These are phyloP conservation scores for Xylaria acuta DNA, from an alignment of 495 filamentous ascomycete genomes.

Conservation along the genomic window DNA sequence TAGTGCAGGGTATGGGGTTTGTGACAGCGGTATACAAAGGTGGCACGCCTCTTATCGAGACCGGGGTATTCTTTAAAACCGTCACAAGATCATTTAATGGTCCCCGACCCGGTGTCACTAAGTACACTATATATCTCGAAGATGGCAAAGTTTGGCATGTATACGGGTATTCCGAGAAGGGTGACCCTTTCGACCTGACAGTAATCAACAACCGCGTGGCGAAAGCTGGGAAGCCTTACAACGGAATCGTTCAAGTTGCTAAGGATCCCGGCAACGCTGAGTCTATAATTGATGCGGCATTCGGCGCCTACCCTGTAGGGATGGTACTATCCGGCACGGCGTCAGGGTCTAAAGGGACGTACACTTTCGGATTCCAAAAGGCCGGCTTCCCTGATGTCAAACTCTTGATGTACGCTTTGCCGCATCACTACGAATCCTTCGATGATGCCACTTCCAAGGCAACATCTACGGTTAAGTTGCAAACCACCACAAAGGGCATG, in stretches of 20 bases:
- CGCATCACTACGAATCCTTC: conserved; percentile 84
- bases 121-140: conserved; percentile 74
- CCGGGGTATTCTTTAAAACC: conserved; percentile 72
- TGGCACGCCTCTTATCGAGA: conserved; percentile 73
- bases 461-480: conserved; percentile 66
- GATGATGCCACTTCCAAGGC: conserved; percentile 60
- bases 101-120: conserved; percentile 69
- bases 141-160: conserved; percentile 81
- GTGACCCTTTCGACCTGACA: conserved; percentile 50
- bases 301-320: conserved; percentile 73
- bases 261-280: conserved; percentile 72
- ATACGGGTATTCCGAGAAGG: conserved; percentile 68
- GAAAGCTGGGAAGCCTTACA: conserved; percentile 52
- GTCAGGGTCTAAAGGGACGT: conserved; percentile 66
- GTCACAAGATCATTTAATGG: conserved; percentile 65
- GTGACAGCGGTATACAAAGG: conserved; percentile 79
- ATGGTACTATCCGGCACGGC: conserved; percentile 69
- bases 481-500: conserved; percentile 86
- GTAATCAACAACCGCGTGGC: conserved; percentile 55
- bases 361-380: conserved; percentile 73
- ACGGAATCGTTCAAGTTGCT: conserved; percentile 80
- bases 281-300: conserved; percentile 72
- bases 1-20: conserved; percentile 91
- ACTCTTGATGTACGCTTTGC: conserved; percentile 86
- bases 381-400: conserved; percentile 61